Base-by-base conservation (phyloP, 2,329 filamentous ascomycete species). In the Didymella arachidicola region DNA sequence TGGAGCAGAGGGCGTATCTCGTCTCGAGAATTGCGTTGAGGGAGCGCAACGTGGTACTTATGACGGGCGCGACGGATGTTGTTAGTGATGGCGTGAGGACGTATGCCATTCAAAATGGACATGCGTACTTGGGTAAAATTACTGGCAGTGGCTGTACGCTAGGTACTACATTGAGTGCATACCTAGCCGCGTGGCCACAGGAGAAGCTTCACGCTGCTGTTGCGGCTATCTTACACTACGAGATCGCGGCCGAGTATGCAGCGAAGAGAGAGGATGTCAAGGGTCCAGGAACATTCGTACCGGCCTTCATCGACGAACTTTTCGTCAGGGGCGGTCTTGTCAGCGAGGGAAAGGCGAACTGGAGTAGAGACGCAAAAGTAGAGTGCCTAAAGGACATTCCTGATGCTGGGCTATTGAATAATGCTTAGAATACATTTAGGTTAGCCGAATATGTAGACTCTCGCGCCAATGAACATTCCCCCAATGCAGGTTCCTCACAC, bases 251-350 rank as follows among this genome's bases (percentile, higher is more conserved):
- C 0, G 89, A 94, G 78, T 78, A 79, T n/a, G 86, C 86, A n/a
- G 84, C 81, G 2, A 59, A 60, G 8, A 79, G 86, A 51, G 76
- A 79, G 0, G 83, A 88, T 62, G 91, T 95, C 3, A 82, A 81
- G 58, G 94, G 94, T 0, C 93, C 94, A 0, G 94, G 94, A 0
- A 92, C 88, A 0, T 97, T 97, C 79, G 87, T 96, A 12, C 89
- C 92, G 0, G 89, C 89, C 0, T 93, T 97, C 70, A 79, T 97
- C 41, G 94, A 98, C 67, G 90, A 85, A 72, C 72, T 89, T 49
- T 85, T 83, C 51, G 26, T 39, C 12, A 26, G 48, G 10, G 59
- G 68, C 3, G 60, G 57, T 39, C 53, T 53, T 26, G 38, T 69
- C 39, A 65, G 53, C 7, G 59, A 64, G 16, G 67, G 60, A 1